Percentiles rank a stretch among this genome's conserved stretches.
phyloP scores from a whole-genome alignment of 257 asterid genomes.

The Capsicum rhomboideum region DNA sequence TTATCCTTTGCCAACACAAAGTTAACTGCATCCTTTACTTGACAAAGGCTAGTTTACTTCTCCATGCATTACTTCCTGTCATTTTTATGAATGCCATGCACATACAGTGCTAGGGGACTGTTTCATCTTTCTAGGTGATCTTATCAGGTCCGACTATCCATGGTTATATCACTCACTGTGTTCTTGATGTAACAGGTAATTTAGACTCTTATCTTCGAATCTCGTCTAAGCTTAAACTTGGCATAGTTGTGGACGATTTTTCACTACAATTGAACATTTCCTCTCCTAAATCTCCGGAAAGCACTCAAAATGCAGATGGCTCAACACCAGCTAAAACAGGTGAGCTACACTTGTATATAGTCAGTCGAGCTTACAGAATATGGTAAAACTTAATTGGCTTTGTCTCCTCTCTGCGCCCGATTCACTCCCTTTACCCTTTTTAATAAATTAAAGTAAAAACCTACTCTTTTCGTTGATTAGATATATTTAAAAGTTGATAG shows the following conservation, averaged over 20 bases:
- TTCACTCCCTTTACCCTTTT: neutral
- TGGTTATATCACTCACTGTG: neutral
- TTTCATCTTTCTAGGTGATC: neutral
- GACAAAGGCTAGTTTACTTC: neutral
- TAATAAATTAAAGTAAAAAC: neutral
- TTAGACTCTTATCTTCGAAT: slow-evolving; percentile 59
- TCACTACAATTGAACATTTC: slow-evolving; percentile 39
- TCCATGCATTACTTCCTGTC: neutral
- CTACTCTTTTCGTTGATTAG: neutral
- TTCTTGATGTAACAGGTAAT: slow-evolving; percentile 47
- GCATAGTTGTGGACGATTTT: slow-evolving; percentile 54
- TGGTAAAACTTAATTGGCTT: neutral
- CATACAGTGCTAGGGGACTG: neutral
- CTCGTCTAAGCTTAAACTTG: slow-evolving; percentile 79
- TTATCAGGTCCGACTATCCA: neutral
- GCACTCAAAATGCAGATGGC: slow-evolving; percentile 48
- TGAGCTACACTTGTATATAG: slow-evolving; percentile 15
- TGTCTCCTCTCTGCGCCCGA: neutral
- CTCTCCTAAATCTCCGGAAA: slow-evolving; percentile 39
- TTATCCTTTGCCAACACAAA: neutral
- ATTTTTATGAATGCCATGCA: neutral
- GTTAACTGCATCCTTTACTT: neutral
- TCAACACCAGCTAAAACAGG: slow-evolving; percentile 51
- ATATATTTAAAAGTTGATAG: neutral
- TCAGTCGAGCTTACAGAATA: neutral